These are phyloP conservation scores for Globisporangium middletonii DNA, from an alignment of 352 stramenopile genomes.

Conservation along the genomic window DNA sequence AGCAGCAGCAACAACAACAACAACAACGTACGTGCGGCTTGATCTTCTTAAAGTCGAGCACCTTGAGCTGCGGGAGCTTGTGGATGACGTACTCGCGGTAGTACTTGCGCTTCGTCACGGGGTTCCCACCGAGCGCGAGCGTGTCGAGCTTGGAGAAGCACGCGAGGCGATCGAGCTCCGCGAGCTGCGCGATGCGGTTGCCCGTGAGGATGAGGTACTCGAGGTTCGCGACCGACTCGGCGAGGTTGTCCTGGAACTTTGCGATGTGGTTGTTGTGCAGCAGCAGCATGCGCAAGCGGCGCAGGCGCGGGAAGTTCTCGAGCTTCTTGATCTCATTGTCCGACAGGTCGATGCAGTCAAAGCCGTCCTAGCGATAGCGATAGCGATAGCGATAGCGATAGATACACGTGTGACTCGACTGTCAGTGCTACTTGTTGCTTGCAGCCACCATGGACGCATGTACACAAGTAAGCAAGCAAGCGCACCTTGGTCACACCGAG, in stretches of 20 bases:
- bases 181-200: conserved; percentile 80
- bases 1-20: background rate
- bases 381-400: too few species aligned
- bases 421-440: too few species aligned
- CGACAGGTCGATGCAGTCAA: conserved; percentile 92
- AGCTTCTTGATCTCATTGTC: conserved; percentile 95
- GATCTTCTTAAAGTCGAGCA: conserved; percentile 87
- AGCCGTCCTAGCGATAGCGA: conserved; percentile 64
- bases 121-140: conserved; percentile 83
- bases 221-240: conserved; percentile 77
- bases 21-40: conserved; percentile 50
- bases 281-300: conserved; percentile 87
- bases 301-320: conserved; percentile 90
- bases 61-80: conserved; percentile 79
- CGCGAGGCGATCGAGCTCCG: conserved; percentile 78
- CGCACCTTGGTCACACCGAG: conserved; percentile 86
- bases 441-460: too few species aligned
- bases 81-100: conserved; percentile 92
- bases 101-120: conserved; percentile 85
- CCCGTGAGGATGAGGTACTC: conserved; percentile 89
- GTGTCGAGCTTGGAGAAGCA: conserved; percentile 83
- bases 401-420: too few species aligned
- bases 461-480: background rate
- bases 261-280: conserved; percentile 92
- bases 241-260: conserved; percentile 75